A percentile compares a stretch with the other conserved stretches of the same genome.
Evolutionary conservation across 306 rosid genomes (phyloP).

Genomic region (Mimosa bimucronata): DNA sequence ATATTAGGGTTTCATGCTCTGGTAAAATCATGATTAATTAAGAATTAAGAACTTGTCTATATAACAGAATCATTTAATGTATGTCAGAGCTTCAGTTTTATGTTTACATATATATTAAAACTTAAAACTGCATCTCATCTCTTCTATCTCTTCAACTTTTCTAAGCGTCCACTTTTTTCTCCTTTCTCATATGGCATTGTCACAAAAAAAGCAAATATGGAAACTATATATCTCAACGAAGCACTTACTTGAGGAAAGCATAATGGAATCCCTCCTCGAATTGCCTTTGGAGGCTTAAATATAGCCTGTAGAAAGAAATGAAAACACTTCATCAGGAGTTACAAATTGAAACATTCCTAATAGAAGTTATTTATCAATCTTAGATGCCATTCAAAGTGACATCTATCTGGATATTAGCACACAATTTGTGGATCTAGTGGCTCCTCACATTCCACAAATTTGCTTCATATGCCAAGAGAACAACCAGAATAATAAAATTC

Average conservation of each 20-base stretch:
- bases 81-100: constrained; percentile 19
- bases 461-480: constrained; percentile 1
- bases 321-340: constrained; percentile 3
- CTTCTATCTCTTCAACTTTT: constrained; percentile 5
- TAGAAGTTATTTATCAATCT: constrained; percentile 8
- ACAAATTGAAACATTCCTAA: neutral
- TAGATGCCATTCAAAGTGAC: constrained; percentile 16
- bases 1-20: constrained; percentile 11
- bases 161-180: constrained; percentile 8
- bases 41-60: constrained; percentile 4
- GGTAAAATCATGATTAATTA: constrained; percentile 1
- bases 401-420: constrained; percentile 19
- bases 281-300: constrained; percentile 83
- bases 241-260: constrained; percentile 95
- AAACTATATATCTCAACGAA: constrained; percentile 38
- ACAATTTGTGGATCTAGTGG: neutral
- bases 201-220: constrained; percentile 37
- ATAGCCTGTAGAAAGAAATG: constrained; percentile 67
- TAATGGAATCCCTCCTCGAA: constrained; percentile 97
- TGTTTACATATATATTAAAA: constrained; percentile 7
- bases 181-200: neutral
- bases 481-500: constrained; percentile 13
- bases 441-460: neutral
- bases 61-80: constrained; percentile 7
- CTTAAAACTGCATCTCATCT: constrained; percentile 18